Evolutionary conservation across 805 yeast genomes (phyloP).

Genomic region (Wickerhamomyces queroliae): DNA sequence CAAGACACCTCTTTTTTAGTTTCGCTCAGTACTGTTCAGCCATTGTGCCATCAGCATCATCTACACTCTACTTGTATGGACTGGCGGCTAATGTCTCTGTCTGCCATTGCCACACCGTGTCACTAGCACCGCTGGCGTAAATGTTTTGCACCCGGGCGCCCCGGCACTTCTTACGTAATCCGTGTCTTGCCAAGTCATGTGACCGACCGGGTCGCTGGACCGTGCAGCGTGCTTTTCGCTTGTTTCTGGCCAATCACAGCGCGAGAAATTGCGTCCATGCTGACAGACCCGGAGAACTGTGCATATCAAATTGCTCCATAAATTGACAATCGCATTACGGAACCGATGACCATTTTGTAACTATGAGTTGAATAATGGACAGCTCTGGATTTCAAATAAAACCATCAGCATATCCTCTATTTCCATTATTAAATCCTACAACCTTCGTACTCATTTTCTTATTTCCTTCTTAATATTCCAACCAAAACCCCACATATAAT

Average conservation of each 20-base stretch:
- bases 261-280: slow-evolving; percentile 10
- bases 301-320: slow-evolving; percentile 3
- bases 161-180: no score
- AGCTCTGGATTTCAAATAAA: not conserved
- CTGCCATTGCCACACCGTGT: no score
- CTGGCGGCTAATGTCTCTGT: no score
- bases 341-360: slow-evolving; percentile 13
- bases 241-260: slow-evolving; percentile 8
- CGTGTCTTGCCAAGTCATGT: no score
- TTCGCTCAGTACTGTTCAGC: no score
- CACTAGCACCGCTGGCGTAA: no score
- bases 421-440: slow-evolving; percentile 1
- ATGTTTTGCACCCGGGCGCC: no score
- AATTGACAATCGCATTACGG: slow-evolving; percentile 7
- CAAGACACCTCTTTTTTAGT: no score
- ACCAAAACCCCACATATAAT: not conserved
- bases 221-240: no score
- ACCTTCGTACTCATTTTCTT: not conserved
- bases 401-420: slow-evolving; percentile 2
- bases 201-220: no score
- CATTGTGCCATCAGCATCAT: no score
- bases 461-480: not conserved
- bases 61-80: no score
- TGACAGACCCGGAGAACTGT: slow-evolving; percentile 9
- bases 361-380: not conserved